Base-by-base conservation (phyloP, 768 basidiomycete genomes). In the Phylloporus arenicola region DNA sequence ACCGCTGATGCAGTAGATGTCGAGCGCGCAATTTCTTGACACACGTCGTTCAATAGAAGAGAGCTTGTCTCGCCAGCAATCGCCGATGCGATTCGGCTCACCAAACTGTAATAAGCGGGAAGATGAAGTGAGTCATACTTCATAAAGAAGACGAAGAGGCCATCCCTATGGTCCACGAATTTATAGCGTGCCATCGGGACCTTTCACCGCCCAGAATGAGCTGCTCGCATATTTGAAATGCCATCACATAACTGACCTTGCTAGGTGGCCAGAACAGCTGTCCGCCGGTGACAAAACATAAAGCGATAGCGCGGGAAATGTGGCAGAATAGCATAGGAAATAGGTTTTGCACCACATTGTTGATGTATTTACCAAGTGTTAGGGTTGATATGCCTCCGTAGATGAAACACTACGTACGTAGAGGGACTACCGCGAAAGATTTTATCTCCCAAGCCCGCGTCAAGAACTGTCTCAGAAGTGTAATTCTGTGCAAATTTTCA, bases 1-100 rank as follows among this genome's bases (percentile, higher is more conserved):
- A 82, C 79, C 2, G 64, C 65, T 9, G 77, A 79, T 3, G 71
- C 68, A 4, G 65, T 61, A 1, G 80, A 79, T 6, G 29, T 22
- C 19, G 41, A 49, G 33, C 38, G 13, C 14, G 57, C 57, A 12
- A 79, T 79, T 27, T 69, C 62, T 31, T 57, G 30, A 55, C 78
- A 79, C 4, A 47, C 45, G 1, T 35, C 17, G n/a, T 44, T 46
- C 11, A 17, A n/a, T 10, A 27, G 31, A 22, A 34, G 31, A n/a
- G 33, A 20, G 16, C n/a, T 24, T 11, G 8, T 16, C 40, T 47
- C 25, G 11, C 20, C 31, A 47, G 33, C 25, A 30, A 42, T 51
- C 3, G 17, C 34, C 16, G 43, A 42, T 10, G 14, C 3, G 43
- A 45, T 37, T 3, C 31, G 6, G 19, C 30, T 33, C 25, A 38